Conservation (phyloP, 345 rosid genomes). For the Salix udensis region DNA sequence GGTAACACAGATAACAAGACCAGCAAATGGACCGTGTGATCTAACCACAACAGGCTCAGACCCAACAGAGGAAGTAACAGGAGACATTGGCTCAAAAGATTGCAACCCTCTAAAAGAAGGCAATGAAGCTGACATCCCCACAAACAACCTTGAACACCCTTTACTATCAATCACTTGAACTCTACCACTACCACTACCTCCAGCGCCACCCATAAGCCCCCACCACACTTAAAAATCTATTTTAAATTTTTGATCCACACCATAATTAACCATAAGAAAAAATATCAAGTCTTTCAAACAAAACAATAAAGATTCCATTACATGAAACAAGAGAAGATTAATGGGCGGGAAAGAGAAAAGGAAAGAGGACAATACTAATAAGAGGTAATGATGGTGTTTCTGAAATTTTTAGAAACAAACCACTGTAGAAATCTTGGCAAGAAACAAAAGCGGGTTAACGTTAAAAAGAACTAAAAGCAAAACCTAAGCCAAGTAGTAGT, state of each 20-base stretch:
- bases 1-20: conserved; percentile 80
- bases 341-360: conserved; percentile 17
- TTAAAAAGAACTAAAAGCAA: neutral
- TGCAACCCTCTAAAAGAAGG: conserved; percentile 42
- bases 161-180: conserved; percentile 61
- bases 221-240: neutral
- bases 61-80: conserved; percentile 38
- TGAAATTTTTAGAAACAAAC: neutral
- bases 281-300: neutral
- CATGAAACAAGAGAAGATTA: neutral
- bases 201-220: conserved; percentile 34
- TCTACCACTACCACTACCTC: conserved; percentile 36
- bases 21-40: conserved; percentile 55
- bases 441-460: neutral
- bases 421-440: neutral
- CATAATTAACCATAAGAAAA: neutral
- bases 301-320: neutral
- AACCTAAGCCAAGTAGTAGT: neutral
- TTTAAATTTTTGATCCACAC: neutral
- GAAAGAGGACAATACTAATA: neutral
- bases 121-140: conserved; percentile 45
- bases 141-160: conserved; percentile 75
- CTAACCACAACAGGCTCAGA: conserved; percentile 38
- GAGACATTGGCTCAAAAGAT: conserved; percentile 41
- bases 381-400: neutral